Evolutionary conservation across 768 basidiomycete genomes (phyloP).

Genomic region (Macrolepiota albuminosa): DNA sequence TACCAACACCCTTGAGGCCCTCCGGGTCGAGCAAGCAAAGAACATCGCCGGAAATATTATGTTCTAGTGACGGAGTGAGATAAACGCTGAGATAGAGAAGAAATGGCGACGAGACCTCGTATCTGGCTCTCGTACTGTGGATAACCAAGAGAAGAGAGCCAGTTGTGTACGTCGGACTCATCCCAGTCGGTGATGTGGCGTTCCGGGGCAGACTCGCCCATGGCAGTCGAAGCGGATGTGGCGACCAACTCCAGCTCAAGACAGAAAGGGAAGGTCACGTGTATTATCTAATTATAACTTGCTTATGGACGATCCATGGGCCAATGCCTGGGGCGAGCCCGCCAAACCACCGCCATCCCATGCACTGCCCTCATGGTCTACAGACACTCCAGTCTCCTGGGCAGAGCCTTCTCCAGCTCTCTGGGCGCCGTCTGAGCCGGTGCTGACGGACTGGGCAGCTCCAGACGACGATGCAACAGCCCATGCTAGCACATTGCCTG

Average conservation of each 20-base stretch:
- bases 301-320: conserved; percentile 74
- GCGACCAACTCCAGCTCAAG: not conserved
- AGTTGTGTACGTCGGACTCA: conserved; percentile 74
- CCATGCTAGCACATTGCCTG: conserved; percentile 3
- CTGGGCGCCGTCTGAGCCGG: conserved; percentile 33
- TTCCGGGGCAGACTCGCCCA: conserved; percentile 32
- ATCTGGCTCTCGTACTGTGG: conserved; percentile 83
- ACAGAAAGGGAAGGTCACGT: conserved; percentile 8
- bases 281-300: conserved; percentile 1
- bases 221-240: conserved; percentile 13
- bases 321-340: conserved; percentile 62
- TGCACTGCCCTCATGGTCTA: conserved; percentile 52
- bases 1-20: conserved; percentile 78
- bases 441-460: conserved; percentile 27
- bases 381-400: conserved; percentile 41
- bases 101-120: conserved; percentile 40
- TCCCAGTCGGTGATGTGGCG: conserved; percentile 61
- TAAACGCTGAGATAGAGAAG: conserved; percentile 4
- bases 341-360: conserved; percentile 24
- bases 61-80: conserved; percentile 48
- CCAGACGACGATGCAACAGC: conserved; percentile 31
- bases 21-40: conserved; percentile 83
- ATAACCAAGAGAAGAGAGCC: conserved; percentile 73
- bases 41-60: conserved; percentile 89
- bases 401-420: conserved; percentile 40